These are phyloP conservation scores for Tuber magnatum DNA, from an alignment of 495 filamentous ascomycete species.

Conservation along the genomic window DNA sequence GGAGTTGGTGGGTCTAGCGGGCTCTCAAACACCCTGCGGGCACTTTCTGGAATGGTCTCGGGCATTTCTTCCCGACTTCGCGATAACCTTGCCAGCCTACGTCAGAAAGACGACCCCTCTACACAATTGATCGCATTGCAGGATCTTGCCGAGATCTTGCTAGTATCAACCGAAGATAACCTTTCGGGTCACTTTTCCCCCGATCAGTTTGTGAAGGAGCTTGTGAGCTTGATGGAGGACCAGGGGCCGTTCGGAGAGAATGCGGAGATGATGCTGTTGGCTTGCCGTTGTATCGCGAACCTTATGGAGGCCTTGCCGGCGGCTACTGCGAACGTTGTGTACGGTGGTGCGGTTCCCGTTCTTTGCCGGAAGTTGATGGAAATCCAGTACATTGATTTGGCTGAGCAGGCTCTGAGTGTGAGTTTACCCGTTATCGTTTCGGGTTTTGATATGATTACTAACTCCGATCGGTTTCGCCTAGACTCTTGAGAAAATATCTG, in stretches of 20 bases:
- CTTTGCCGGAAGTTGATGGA: conserved; percentile 90
- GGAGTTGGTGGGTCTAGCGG: conserved; percentile 54
- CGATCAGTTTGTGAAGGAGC: conserved; percentile 89
- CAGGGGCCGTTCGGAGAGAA: conserved; percentile 78
- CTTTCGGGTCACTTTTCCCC: conserved; percentile 91
- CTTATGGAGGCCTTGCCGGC: conserved; percentile 94
- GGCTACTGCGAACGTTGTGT: conserved; percentile 90
- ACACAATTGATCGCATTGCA: conserved; percentile 86
- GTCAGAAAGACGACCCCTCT: conserved; percentile 79
- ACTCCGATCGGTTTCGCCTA: conserved; percentile 41
- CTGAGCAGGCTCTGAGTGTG: conserved; percentile 89
- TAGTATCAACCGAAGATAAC: conserved; percentile 94
- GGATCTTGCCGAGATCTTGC: conserved; percentile 84
- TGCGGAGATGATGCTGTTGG: conserved; percentile 94
- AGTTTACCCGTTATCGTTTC: conserved; percentile 38
- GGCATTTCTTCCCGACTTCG: conserved; percentile 72
- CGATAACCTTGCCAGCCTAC: conserved; percentile 74
- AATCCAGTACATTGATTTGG: conserved; percentile 92
- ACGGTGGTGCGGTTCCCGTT: conserved; percentile 88
- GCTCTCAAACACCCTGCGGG: conserved; percentile 75
- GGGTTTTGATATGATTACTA: conserved; percentile 9
- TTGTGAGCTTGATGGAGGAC: conserved; percentile 87
- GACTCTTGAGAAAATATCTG: conserved; percentile 94
- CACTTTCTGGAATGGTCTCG: conserved; percentile 83
- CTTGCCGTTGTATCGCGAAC: conserved; percentile 92